These are phyloP conservation scores for Sporothrix variecibatus DNA, from an alignment of 2,329 filamentous ascomycete species.

Conservation along the genomic window DNA sequence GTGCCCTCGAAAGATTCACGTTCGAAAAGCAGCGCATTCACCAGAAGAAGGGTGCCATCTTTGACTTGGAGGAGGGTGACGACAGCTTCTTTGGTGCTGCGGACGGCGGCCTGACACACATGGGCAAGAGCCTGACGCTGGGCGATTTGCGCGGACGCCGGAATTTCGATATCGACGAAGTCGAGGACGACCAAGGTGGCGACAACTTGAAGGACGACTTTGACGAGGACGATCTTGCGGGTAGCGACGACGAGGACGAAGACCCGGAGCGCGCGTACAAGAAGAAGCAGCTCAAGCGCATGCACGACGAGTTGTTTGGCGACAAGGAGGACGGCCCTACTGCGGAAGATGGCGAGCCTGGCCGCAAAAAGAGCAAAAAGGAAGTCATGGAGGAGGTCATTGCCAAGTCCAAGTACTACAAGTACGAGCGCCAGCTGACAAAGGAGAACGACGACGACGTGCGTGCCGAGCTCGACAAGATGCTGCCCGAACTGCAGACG, in stretches of 20 bases:
- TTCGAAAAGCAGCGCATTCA: constrained; percentile 78
- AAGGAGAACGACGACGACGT: constrained; percentile 94
- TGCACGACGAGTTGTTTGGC: constrained; percentile 49
- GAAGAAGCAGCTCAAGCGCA: constrained; percentile 58
- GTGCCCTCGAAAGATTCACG: constrained; percentile 87
- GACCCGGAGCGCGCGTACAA: constrained; percentile 62
- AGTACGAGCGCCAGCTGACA: constrained; percentile 86
- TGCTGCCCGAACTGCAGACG: constrained; percentile 72
- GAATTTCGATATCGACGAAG: constrained; percentile 25
- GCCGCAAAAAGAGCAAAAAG: constrained; percentile 90
- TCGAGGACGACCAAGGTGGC: not conserved
- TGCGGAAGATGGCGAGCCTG: constrained; percentile 62
- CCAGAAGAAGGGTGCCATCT: constrained; percentile 71
- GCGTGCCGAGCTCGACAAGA: constrained; percentile 79
- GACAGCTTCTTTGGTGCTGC: constrained; percentile 39
- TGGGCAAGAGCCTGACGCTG: constrained; percentile 10
- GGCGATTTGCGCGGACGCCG: constrained; percentile 30
- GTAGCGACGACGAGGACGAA: constrained; percentile 55
- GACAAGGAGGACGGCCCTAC: constrained; percentile 42
- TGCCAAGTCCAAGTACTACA: constrained; percentile 93
- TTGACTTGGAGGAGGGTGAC: constrained; percentile 86
- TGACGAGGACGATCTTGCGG: constrained; percentile 71
- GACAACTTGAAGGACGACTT: constrained; percentile 65
- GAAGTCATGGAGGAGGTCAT: constrained; percentile 99
- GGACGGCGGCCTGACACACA: constrained; percentile 54